Conservation (phyloP, 169 alveolate genomes). For the Theileria orientalis region DNA sequence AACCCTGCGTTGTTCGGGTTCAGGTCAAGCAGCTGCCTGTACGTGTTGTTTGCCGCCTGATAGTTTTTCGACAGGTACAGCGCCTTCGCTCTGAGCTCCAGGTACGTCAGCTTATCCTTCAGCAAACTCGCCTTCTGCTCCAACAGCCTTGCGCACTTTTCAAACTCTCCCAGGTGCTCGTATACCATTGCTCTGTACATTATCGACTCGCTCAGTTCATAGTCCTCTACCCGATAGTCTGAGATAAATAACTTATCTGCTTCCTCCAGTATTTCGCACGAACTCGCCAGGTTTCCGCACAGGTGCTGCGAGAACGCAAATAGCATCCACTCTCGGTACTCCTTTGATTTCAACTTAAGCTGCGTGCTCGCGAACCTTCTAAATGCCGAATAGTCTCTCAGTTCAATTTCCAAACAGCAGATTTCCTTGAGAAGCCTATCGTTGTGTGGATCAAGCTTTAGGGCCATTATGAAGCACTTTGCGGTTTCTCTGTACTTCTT, state of each 20-base stretch:
- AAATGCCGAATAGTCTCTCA: slow-evolving; percentile 25
- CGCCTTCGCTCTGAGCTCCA: slow-evolving; percentile 13
- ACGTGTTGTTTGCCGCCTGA: slow-evolving; percentile 25
- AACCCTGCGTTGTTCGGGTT: slow-evolving; percentile 43
- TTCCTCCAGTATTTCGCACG: slow-evolving; percentile 16
- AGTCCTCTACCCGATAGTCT: slow-evolving; percentile 19
- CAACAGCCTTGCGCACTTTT: slow-evolving; percentile 26
- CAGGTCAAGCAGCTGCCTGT: slow-evolving; percentile 9
- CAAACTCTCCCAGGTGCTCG: slow-evolving; percentile 32
- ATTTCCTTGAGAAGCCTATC: slow-evolving; percentile 45
- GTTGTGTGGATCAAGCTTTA: slow-evolving; percentile 32
- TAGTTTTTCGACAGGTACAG: neutral
- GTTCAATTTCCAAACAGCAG: slow-evolving; percentile 28
- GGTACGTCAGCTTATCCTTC: slow-evolving; percentile 19
- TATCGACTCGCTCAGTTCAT: slow-evolving; percentile 42
- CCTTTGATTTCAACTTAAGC: slow-evolving; percentile 18
- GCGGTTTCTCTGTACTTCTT: slow-evolving; percentile 35
- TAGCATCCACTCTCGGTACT: slow-evolving; percentile 41
- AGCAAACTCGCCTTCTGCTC: neutral
- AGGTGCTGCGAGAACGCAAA: slow-evolving; percentile 55
- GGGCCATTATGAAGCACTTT: slow-evolving; percentile 57
- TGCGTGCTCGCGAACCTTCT: slow-evolving; percentile 10
- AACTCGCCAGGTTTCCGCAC: slow-evolving; percentile 29
- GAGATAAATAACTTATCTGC: slow-evolving; percentile 20
- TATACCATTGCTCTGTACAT: slow-evolving; percentile 39